Conservation (phyloP, 1,139 yeast genomes). For the Diutina siamensis region DNA sequence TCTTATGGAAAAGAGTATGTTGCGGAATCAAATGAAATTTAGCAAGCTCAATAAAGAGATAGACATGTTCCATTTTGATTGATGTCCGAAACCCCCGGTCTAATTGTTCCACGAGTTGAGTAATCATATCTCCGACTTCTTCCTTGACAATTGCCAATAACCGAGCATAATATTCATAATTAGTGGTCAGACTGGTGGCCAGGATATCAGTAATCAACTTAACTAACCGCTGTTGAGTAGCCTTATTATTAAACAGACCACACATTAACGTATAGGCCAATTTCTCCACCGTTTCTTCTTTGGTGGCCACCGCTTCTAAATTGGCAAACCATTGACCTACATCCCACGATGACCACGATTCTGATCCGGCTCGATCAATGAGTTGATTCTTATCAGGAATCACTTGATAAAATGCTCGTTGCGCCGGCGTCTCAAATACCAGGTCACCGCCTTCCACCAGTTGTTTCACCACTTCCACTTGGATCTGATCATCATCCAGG, state of each 20-base stretch:
- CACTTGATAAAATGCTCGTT: conserved; percentile 45
- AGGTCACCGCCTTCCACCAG: conserved; percentile 20
- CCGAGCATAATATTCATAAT: conserved; percentile 44
- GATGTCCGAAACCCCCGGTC: conserved; percentile 54
- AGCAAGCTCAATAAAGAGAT: conserved; percentile 62
- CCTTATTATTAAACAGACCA: conserved; percentile 51
- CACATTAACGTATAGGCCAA: conserved; percentile 46
- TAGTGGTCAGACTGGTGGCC: conserved; percentile 26
- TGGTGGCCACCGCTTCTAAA: conserved; percentile 34
- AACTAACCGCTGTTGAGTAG: conserved; percentile 53
- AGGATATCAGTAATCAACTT: conserved; percentile 28
- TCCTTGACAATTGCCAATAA: conserved; percentile 52
- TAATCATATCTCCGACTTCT: conserved; percentile 39
- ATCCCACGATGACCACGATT: conserved; percentile 14
- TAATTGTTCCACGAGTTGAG: conserved; percentile 42
- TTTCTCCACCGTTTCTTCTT: conserved; percentile 30
- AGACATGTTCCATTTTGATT: conserved; percentile 45
- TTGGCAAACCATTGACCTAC: conserved; percentile 31
- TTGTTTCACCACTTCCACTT: conserved; percentile 14
- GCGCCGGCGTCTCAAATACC: conserved; percentile 57
- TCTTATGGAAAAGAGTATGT: conserved; percentile 61
- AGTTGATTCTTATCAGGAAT: conserved; percentile 14
- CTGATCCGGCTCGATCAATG: neutral
- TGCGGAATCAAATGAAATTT: conserved; percentile 70
- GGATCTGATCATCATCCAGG: neutral